Conservation (phyloP, 176 grass and related monocot species). For the Hordeum marinum region DNA sequence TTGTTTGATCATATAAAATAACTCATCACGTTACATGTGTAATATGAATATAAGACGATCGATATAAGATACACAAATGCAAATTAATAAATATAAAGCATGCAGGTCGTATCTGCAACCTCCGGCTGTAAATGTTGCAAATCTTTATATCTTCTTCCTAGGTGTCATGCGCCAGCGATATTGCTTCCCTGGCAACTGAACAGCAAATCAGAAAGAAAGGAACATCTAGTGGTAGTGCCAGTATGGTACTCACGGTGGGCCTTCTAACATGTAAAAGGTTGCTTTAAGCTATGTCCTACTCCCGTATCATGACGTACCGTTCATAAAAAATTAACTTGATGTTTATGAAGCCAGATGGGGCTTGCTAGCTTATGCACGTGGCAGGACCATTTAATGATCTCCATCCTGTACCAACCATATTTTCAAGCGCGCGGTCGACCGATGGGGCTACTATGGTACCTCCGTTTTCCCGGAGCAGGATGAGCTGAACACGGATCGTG, state of each 20-base stretch:
- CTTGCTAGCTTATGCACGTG: not conserved
- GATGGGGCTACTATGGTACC: not conserved
- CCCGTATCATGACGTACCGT: no score
- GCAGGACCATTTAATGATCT: not conserved
- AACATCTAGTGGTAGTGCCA: not conserved
- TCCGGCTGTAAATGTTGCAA: no score
- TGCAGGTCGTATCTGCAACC: no score
- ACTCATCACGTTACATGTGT: no score
- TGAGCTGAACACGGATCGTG: slow-evolving; percentile 17
- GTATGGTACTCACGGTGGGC: not conserved
- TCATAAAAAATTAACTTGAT: no score
- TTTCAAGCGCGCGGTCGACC: not conserved
- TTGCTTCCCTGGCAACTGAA: not conserved
- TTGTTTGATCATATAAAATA: no score
- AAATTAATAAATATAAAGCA: no score
- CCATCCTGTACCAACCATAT: not conserved
- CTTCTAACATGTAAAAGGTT: not conserved
- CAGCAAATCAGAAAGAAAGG: not conserved
- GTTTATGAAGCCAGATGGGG: not conserved
- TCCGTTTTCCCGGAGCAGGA: not conserved
- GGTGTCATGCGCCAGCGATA: not conserved
- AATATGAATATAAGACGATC: no score
- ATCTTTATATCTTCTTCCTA: not conserved
- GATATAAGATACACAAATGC: no score
- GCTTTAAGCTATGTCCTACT: not conserved